phyloP scores from a whole-genome alignment of 306 rosid species.

The Hippophae tibetana region DNA sequence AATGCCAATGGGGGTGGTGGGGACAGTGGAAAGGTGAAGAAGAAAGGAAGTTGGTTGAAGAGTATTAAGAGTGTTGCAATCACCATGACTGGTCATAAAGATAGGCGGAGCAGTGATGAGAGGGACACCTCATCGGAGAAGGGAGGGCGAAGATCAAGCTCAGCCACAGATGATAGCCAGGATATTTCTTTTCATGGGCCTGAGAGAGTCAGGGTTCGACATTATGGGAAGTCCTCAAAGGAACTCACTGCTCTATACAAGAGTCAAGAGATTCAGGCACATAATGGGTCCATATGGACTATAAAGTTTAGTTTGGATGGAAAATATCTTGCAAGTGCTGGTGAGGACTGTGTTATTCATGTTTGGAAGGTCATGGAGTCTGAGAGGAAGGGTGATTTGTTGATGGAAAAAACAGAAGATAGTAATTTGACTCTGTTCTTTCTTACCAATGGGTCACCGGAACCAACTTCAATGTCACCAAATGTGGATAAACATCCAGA shows the following conservation, averaged over 20 bases:
- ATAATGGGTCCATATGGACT: slow-evolving; percentile 83
- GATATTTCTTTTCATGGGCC: slow-evolving; percentile 75
- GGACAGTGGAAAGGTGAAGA: slow-evolving; percentile 47
- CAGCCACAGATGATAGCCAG: slow-evolving; percentile 96
- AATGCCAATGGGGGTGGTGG: slow-evolving; percentile 30
- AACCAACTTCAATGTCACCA: slow-evolving; percentile 46
- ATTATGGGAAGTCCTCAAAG: slow-evolving; percentile 77
- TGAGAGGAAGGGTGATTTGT: slow-evolving; percentile 73
- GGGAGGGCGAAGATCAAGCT: slow-evolving; percentile 88
- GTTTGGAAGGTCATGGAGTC: slow-evolving; percentile 87
- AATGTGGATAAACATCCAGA: slow-evolving; percentile 43
- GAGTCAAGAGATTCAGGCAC: slow-evolving; percentile 93
- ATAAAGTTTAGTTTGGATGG: slow-evolving; percentile 96
- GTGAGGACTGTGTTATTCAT: slow-evolving; percentile 92
- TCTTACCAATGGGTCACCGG: slow-evolving; percentile 69
- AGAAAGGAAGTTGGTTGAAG: slow-evolving; percentile 78
- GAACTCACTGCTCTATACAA: slow-evolving; percentile 70
- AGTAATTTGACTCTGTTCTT: slow-evolving; percentile 46
- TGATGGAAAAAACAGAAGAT: slow-evolving; percentile 61
- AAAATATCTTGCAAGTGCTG: slow-evolving; percentile 89
- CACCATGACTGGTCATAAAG: slow-evolving; percentile 57
- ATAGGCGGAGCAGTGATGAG: slow-evolving; percentile 83
- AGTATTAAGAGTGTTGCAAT: slow-evolving; percentile 66
- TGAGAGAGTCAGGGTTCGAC: slow-evolving; percentile 76
- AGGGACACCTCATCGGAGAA: slow-evolving; percentile 85